Evolutionary conservation across 768 basidiomycete species (phyloP), one percentile per base, ranked within the genome.

Genomic region (Paxillus rubicundulus): DNA sequence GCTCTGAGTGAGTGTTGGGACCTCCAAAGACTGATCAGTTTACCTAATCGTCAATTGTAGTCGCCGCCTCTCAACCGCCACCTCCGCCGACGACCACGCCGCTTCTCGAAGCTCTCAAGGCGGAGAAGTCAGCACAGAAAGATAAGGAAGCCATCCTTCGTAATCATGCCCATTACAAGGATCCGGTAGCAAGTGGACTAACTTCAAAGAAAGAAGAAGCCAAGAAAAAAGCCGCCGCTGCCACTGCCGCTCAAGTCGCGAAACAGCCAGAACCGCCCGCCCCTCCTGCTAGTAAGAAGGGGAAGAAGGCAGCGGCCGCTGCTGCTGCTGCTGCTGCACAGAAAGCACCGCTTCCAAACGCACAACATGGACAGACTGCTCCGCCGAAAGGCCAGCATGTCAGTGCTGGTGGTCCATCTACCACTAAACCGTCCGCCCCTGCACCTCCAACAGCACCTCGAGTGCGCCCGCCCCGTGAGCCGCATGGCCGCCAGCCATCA

Each of bases 81-180:
- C 74, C 80, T 1, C 76, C 73, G 40, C 89, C 90, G 2, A 94
- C 86, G 57, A 87, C 89, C 0, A 97, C 96, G 0, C 96, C 96
- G 0, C 81, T 98, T 18, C 82, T 99, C 43, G 95, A 96, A 64
- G 92, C 94, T 1, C 84, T 98, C 56, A 91, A 92, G 58, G 89
- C 90, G 0, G 87, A 92, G 68, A 73, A 73, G 50, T 65, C 78
- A 6, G 80, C 82, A 0, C 80, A 82, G 61, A 85, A 80, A 61
- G 89, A 88, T 65, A 90, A 84, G 62, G 85, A 86, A 60, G 72
- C 82, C 27, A 89, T 86, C 52, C 72, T 84, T 30, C 82, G 86
- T 36, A 87, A 83, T 50, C 87, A 90, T 36, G 79, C 82, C 0
- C 88, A 87, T 63, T 86, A 87, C 71, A 85, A 84, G 63, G 83